A percentile compares a stretch with the other conserved stretches of the same genome.
Conservation (phyloP, 2,329 filamentous ascomycete species). For the Amesomyces nigricolor region DNA sequence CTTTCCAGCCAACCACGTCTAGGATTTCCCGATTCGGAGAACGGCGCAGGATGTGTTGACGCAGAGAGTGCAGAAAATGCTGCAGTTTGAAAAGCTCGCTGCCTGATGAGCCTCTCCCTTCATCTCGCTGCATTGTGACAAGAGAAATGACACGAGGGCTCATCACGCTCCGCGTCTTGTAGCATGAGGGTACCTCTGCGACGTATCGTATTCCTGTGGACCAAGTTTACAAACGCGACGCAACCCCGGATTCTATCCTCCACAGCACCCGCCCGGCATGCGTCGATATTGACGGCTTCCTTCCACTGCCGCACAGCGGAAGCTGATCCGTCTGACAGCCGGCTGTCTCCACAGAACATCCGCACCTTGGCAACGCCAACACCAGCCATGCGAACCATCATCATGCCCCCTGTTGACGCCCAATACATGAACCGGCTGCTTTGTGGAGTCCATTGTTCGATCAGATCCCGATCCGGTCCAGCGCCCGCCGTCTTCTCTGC, state of each 20-base stretch:
- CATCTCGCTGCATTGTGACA: neutral
- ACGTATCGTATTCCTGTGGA: neutral
- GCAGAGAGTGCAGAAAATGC: neutral
- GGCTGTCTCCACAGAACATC: neutral
- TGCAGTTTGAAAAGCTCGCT: neutral
- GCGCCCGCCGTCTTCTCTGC: too few species aligned
- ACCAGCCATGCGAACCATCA: neutral
- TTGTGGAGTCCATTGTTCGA: too few species aligned
- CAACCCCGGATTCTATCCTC: conserved; percentile 14
- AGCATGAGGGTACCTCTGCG: neutral
- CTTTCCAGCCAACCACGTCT: conserved; percentile 11
- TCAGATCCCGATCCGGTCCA: too few species aligned
- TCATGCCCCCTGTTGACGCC: neutral
- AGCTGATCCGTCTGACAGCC: conserved; percentile 9
- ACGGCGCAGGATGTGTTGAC: conserved; percentile 1
- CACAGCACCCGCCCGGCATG: conserved; percentile 10
- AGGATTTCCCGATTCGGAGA: conserved; percentile 12
- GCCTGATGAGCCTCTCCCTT: neutral
- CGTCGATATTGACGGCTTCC: conserved; percentile 5
- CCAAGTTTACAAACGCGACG: conserved; percentile 14
- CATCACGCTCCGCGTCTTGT: neutral
- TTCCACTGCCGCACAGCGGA: neutral
- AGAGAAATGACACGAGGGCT: too few species aligned
- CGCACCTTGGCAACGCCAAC: neutral
- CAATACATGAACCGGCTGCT: too few species aligned